Percentiles rank a stretch among this genome's conserved stretches.
Evolutionary conservation across 2,329 filamentous ascomycete genomes (phyloP).

Genomic region (Verticillium zaregamsianum): DNA sequence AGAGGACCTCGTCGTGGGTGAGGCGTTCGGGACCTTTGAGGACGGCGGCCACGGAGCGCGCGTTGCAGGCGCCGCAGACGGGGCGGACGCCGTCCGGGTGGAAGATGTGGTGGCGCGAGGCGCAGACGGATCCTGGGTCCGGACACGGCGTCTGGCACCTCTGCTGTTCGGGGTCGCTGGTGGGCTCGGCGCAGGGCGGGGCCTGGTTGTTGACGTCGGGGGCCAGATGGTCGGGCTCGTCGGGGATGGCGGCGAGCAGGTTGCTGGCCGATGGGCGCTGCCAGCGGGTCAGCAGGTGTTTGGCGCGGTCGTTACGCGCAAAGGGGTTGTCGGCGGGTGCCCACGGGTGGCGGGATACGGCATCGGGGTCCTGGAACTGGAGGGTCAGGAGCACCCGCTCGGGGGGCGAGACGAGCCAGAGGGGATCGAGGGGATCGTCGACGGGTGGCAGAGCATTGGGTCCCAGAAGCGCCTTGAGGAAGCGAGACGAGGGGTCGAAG

Average conservation of each 20-base stretch:
- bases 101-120: slow-evolving; percentile 13
- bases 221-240: background rate
- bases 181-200: slow-evolving; percentile 3
- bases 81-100: background rate
- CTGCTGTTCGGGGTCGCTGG: background rate
- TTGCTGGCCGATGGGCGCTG: slow-evolving; percentile 7
- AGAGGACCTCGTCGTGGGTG: slow-evolving; percentile 18
- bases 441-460: background rate
- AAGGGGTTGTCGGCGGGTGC: background rate
- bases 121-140: slow-evolving; percentile 11
- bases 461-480: slow-evolving; percentile 2
- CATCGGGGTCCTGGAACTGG: background rate
- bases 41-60: slow-evolving; percentile 13
- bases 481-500: slow-evolving; percentile 5
- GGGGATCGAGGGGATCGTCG: background rate
- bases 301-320: background rate
- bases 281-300: slow-evolving; percentile 6
- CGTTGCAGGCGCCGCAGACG: slow-evolving; percentile 22
- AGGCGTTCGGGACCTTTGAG: slow-evolving; percentile 9
- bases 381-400: slow-evolving; percentile 4
- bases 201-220: background rate
- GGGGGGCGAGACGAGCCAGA: background rate
- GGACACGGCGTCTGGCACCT: background rate
- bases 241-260: slow-evolving; percentile 11
- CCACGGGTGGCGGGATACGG: background rate